Percentiles rank a stretch among this genome's conserved stretches.
phyloP scores from a whole-genome alignment of 169 alveolate species.

The Hepatocystis sp. region DNA sequence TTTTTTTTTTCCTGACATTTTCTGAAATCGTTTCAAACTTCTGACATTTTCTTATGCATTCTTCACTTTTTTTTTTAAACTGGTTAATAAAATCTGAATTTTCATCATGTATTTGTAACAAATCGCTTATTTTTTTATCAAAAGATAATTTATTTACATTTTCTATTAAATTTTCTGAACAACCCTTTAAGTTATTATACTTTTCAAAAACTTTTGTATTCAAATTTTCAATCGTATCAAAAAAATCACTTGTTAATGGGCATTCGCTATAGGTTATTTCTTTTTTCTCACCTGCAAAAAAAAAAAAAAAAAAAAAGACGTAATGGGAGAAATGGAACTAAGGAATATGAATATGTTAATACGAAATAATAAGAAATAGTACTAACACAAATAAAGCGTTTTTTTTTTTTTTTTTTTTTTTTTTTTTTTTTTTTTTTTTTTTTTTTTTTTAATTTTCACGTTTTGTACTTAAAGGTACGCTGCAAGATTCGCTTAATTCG shows the following conservation, averaged over 20 bases:
- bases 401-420: no score
- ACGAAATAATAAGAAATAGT: not conserved
- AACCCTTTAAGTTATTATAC: constrained; percentile 49
- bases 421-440: no score
- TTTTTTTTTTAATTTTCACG: no score
- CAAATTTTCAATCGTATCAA: constrained; percentile 63
- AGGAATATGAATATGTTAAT: not conserved
- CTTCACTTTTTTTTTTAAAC: constrained; percentile 64
- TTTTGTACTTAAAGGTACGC: no score
- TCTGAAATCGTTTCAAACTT: constrained; percentile 74
- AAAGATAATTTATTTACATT: constrained; percentile 20
- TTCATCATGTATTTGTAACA: constrained; percentile 13
- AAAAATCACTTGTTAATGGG: constrained; percentile 56
- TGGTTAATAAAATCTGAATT: constrained; percentile 52
- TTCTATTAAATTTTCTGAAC: constrained; percentile 15
- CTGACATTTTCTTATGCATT: constrained; percentile 69
- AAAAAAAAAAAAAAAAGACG: not conserved
- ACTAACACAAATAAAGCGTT: no score
- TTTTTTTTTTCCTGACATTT: constrained; percentile 9
- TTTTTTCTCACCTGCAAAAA: constrained; percentile 2
- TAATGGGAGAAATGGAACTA: not conserved
- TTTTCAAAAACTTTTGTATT: constrained; percentile 60
- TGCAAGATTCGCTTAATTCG: no score
- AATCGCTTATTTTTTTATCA: constrained; percentile 29
- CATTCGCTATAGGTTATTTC: constrained; percentile 50